Percentiles rank a stretch among this genome's conserved stretches.
Evolutionary conservation across 306 rosid genomes (phyloP).

Genomic region (Prunus kanzakura): DNA sequence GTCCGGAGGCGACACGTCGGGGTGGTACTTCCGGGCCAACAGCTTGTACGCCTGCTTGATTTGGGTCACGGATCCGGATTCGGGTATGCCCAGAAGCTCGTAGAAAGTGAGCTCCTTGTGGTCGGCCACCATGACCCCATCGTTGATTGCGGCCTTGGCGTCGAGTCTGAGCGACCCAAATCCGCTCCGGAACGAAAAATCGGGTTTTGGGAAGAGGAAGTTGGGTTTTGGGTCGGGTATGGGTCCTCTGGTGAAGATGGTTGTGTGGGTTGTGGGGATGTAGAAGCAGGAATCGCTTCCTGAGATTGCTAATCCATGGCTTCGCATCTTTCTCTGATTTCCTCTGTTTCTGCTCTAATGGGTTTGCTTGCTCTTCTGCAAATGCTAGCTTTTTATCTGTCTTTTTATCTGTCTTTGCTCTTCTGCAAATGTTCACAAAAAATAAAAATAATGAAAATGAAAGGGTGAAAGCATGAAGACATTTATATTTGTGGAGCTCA

Average conservation of each 20-base stretch:
- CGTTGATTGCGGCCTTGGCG: conserved; percentile 41
- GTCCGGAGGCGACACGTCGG: conserved; percentile 90
- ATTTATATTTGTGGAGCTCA: background rate
- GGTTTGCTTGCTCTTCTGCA: background rate
- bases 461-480: background rate
- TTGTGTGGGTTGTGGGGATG: conserved; percentile 24
- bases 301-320: conserved; percentile 37
- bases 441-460: background rate
- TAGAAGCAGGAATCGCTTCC: conserved; percentile 56
- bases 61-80: conserved; percentile 59
- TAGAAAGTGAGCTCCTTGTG: conserved; percentile 45
- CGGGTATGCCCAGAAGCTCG: conserved; percentile 67
- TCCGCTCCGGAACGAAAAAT: conserved; percentile 22
- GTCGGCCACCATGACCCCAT: conserved; percentile 27
- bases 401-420: too few relatives aligned
- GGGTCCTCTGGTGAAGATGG: background rate
- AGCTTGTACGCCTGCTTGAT: conserved; percentile 89
- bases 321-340: conserved; percentile 39
- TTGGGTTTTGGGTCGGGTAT: conserved; percentile 3
- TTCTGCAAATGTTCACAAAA: too few relatives aligned
- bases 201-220: conserved; percentile 1
- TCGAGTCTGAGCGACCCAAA: conserved; percentile 25
- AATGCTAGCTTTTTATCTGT: background rate
- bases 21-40: conserved; percentile 79
- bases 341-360: too few relatives aligned